phyloP scores from a whole-genome alignment of 345 rosid genomes.

The Hibiscus syriacus region DNA sequence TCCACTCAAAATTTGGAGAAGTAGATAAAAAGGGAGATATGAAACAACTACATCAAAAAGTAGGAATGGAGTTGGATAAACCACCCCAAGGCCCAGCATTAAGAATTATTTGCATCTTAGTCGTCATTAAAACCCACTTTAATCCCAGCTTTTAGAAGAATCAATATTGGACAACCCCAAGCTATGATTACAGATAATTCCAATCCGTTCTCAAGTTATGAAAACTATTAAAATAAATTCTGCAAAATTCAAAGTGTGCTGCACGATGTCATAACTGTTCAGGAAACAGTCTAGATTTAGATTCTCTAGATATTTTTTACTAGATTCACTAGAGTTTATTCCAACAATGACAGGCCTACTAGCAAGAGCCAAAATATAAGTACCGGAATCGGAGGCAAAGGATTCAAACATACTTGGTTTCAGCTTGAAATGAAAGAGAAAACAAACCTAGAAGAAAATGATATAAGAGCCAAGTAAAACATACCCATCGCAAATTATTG shows the following conservation, averaged over 20 bases:
- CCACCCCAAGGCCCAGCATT: not conserved
- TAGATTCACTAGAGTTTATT: not conserved
- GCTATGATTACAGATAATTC: not conserved
- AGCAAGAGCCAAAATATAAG: not conserved
- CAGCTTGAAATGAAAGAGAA: not conserved
- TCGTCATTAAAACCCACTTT: not conserved
- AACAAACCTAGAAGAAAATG: constrained; percentile 36
- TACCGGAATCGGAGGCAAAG: not conserved
- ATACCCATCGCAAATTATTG: constrained; percentile 82
- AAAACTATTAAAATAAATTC: not conserved
- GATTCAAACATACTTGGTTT: not conserved
- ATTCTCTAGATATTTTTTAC: constrained; percentile 3
- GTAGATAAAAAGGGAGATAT: not conserved
- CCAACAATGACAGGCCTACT: not conserved
- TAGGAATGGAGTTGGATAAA: not conserved
- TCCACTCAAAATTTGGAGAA: not conserved
- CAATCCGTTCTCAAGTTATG: not conserved
- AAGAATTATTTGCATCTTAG: not conserved
- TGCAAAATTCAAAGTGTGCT: not conserved
- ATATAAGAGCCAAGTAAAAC: not conserved
- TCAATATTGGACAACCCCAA: not conserved
- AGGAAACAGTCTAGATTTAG: not conserved
- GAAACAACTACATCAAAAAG: not conserved
- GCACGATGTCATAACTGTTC: not conserved
- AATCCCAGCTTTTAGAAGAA: not conserved